phyloP scores from a whole-genome alignment of 2,329 filamentous ascomycete species.

The Stagonosporopsis cucurbitacearum region DNA sequence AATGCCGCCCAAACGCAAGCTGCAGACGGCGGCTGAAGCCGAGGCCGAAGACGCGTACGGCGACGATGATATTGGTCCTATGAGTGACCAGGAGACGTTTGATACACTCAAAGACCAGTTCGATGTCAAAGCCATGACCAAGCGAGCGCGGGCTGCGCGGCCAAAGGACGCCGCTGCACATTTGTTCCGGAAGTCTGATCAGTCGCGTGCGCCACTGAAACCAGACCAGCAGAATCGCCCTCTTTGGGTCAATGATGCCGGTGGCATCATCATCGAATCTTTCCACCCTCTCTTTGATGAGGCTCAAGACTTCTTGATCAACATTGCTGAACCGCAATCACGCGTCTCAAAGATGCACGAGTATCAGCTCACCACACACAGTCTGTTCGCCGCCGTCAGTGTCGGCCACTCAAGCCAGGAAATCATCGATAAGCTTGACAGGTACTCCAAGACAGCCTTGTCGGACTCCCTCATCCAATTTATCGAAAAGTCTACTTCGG shows the following conservation, averaged over 20 bases:
- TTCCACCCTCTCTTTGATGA: constrained; percentile 87
- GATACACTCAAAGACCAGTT: constrained; percentile 52
- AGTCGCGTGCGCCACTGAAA: constrained; percentile 82
- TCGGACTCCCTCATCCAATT: constrained; percentile 82
- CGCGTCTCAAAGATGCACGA: constrained; percentile 92
- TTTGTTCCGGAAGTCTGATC: constrained; percentile 71
- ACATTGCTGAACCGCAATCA: constrained; percentile 91
- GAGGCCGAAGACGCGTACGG: constrained; percentile 61
- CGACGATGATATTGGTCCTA: constrained; percentile 56
- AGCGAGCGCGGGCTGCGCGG: constrained; percentile 33
- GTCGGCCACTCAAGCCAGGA: constrained; percentile 89
- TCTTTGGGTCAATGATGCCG: constrained; percentile 89
- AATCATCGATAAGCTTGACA: constrained; percentile 87
- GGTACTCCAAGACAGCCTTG: constrained; percentile 86
- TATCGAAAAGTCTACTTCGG: constrained; percentile 82
- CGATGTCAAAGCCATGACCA: constrained; percentile 44
- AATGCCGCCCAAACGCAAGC: constrained; percentile 57
- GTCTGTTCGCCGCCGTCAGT: constrained; percentile 92
- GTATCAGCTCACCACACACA: constrained; percentile 89
- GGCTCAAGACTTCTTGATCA: constrained; percentile 93
- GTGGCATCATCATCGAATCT: constrained; percentile 89
- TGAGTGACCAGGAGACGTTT: constrained; percentile 57
- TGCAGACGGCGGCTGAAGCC: constrained; percentile 36
- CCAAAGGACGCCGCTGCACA: constrained; percentile 61
- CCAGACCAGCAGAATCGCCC: constrained; percentile 88